Evolutionary conservation across 495 filamentous ascomycete genomes (phyloP).

Genomic region (Tirmania nivea): DNA sequence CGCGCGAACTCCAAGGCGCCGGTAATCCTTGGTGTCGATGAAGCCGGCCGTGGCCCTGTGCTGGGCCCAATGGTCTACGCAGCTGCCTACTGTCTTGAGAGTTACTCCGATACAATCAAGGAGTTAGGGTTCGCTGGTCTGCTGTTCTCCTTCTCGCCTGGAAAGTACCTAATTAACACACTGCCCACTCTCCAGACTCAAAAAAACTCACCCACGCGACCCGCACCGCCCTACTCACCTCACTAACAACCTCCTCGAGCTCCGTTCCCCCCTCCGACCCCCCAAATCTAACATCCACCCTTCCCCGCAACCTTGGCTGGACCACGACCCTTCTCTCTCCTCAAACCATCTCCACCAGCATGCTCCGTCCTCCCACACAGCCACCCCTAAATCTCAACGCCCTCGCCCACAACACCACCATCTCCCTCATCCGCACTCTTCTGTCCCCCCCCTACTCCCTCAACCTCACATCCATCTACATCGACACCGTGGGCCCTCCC

Average conservation of each 20-base stretch:
- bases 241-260: neutral
- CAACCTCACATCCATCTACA: constrained; percentile 70
- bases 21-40: constrained; percentile 69
- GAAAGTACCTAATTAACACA: neutral
- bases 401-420: constrained; percentile 90
- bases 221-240: constrained; percentile 6
- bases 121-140: constrained; percentile 1
- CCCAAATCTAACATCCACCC: neutral
- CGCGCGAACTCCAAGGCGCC: constrained; percentile 27
- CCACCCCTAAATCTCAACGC: constrained; percentile 80
- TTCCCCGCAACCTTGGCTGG: constrained; percentile 8
- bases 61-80: constrained; percentile 96
- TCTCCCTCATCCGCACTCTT: constrained; percentile 59
- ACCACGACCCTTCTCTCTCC: constrained; percentile 7
- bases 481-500: constrained; percentile 81
- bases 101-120: constrained; percentile 53
- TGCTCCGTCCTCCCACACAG: constrained; percentile 7
- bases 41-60: constrained; percentile 87
- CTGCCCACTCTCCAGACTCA: neutral
- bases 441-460: constrained; percentile 39
- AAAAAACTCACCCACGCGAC: constrained; percentile 14
- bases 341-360: constrained; percentile 24
- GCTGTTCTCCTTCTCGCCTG: neutral
- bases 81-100: constrained; percentile 65
- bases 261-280: neutral